These are phyloP conservation scores for Solanum pimpinellifolium DNA, from an alignment of 257 asterid genomes.

Conservation along the genomic window DNA sequence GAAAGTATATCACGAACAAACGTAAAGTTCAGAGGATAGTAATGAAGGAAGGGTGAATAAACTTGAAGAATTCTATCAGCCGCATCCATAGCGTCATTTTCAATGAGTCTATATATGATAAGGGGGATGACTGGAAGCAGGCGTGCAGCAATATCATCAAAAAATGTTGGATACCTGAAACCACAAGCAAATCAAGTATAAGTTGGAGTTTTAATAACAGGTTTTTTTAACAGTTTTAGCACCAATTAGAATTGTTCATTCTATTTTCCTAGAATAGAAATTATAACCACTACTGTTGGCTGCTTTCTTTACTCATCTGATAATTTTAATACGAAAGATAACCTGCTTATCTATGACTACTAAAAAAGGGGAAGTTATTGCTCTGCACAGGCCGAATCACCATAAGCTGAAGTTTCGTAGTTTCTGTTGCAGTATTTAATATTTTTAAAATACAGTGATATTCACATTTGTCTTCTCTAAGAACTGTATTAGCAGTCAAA, in stretches of 20 bases:
- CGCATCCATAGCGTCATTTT: constrained; percentile 88
- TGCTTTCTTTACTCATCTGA: background rate
- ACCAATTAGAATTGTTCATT: background rate
- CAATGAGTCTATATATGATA: constrained; percentile 74
- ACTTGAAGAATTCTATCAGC: constrained; percentile 84
- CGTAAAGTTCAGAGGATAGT: constrained; percentile 80
- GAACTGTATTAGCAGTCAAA: background rate
- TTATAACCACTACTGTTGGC: background rate
- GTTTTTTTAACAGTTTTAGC: background rate
- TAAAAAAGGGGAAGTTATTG: background rate
- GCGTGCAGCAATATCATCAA: constrained; percentile 94
- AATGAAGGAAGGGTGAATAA: constrained; percentile 74
- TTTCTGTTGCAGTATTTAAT: background rate
- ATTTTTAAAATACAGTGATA: background rate
- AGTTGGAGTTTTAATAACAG: background rate
- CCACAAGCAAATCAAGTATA: background rate
- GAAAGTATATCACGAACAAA: constrained; percentile 98
- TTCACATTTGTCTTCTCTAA: background rate
- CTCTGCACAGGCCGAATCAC: background rate
- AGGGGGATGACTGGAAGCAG: constrained; percentile 90
- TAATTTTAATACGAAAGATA: background rate
- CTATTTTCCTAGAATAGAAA: background rate
- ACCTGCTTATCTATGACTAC: background rate
- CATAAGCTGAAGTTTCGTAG: background rate
- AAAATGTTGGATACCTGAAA: constrained; percentile 87